Conservation (phyloP, 495 filamentous ascomycete species). For the Lasiosphaeriaceae sp. region DNA sequence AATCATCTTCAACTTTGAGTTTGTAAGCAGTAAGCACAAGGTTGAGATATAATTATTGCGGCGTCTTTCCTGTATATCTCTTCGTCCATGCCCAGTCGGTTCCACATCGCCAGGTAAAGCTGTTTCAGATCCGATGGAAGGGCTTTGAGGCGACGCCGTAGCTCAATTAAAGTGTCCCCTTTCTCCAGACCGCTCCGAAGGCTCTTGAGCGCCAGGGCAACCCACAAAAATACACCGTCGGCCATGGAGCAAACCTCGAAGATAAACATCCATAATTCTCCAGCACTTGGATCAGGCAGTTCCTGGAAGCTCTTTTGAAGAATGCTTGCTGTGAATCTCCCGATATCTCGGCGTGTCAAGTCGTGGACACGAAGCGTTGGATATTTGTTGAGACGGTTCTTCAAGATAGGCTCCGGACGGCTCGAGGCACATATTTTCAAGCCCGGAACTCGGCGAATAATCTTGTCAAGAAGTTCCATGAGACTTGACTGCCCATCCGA, state of each 20-base stretch:
- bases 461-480: not conserved
- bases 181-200: not conserved
- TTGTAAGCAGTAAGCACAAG: no score
- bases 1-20: no score
- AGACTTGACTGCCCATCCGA: conserved; percentile 1
- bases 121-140: no score
- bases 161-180: not conserved
- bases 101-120: no score
- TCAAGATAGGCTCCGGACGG: conserved; percentile 5
- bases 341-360: conserved; percentile 3
- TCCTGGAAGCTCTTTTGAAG: not conserved
- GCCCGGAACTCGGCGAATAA: not conserved
- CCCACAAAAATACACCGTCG: conserved; percentile 13
- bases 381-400: not conserved
- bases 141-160: no score
- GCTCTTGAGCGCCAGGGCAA: conserved; percentile 1
- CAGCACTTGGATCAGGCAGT: not conserved
- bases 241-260: not conserved
- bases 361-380: conserved; percentile 10
- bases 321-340: not conserved
- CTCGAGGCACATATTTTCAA: conserved; percentile 10
- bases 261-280: not conserved
- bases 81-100: no score
- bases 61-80: no score
- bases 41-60: no score